Conservation (phyloP, 164 flowering plant genomes). For the Malania oleifera region DNA sequence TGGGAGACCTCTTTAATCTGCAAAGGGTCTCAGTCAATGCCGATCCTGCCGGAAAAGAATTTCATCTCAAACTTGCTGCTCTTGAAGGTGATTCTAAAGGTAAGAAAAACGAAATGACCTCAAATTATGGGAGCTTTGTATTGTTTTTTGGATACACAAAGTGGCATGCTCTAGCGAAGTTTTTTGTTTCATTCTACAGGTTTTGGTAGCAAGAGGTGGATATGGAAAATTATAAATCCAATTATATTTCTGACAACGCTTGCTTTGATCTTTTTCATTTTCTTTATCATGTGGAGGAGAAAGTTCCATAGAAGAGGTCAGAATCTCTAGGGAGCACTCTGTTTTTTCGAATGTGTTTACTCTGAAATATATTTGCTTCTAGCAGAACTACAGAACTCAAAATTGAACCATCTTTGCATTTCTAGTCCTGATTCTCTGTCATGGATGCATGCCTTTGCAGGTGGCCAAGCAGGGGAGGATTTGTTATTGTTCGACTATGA, state of each 20-base stretch:
- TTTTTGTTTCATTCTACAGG: background rate
- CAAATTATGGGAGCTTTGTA: background rate
- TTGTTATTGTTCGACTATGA: no score
- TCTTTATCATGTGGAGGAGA: background rate
- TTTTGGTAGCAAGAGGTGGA: background rate
- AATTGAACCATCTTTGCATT: no score
- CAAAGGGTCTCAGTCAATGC: conserved; percentile 2
- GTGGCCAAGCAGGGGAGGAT: conserved; percentile 3
- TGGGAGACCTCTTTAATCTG: background rate
- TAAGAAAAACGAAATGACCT: no score
- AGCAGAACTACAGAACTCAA: no score
- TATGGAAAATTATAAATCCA: background rate
- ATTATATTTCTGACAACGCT: background rate
- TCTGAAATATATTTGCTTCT: no score
- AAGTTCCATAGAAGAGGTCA: background rate
- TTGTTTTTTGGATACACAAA: no score
- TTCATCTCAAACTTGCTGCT: conserved; percentile 10
- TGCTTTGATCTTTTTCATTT: background rate
- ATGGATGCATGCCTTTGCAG: no score
- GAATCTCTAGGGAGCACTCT: no score
- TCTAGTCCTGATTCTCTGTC: no score
- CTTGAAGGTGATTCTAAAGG: no score
- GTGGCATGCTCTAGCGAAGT: no score
- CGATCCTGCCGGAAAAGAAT: background rate
- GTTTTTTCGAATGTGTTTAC: no score